Base-by-base conservation (phyloP, 495 filamentous ascomycete genomes). In the Podospora appendiculata region DNA sequence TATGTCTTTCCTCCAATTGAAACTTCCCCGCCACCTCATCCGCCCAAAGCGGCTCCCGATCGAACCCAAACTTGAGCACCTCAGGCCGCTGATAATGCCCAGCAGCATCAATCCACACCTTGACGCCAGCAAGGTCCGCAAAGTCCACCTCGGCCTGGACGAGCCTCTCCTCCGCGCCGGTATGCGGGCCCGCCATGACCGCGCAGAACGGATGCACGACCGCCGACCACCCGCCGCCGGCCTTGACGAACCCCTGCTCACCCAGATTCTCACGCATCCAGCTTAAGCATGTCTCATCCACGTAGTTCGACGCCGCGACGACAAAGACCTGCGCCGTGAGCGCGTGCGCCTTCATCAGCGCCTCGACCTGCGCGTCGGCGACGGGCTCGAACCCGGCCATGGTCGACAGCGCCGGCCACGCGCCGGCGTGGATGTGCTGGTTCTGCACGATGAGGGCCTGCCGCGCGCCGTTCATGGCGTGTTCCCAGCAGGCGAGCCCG, bases 401-500 rank as follows among this genome's bases (percentile, higher is more conserved):
- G 10, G 60, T 70, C 50, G 63, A 66, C 33, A 73, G 58, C 11
- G 69, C 69, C 7, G 70, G 70, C 71, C 71, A 73, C 11, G 66
- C 69, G 0, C 63, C 70, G 9, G 65, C 66, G 14, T 71, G 70
- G 8, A 74, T 62, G 17, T 72, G 64, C 53, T 74, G 58, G 6
- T 61, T 59, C 46, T 72, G 65, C 32, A 52, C 55, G 19, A 73
- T 70, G 32, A 74, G 57, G 18, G 71, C 67, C 47, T 74, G 69
- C 0, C 70, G 55, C 25, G 74, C 74, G 3, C 61, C 68, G 43
- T 68, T 73, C 57, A 71, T 74, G 45, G 74, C 74, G 36, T 76
- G 66, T 55, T 78, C 75, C 64, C 75, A 73, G 58, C 75, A 78
- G 1, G 70, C 67, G n/a, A 78, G 59, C 14, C 65, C 70, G 13